These are phyloP conservation scores for Fusarium sp. DNA, from an alignment of 2,329 filamentous ascomycete species.

Conservation along the genomic window DNA sequence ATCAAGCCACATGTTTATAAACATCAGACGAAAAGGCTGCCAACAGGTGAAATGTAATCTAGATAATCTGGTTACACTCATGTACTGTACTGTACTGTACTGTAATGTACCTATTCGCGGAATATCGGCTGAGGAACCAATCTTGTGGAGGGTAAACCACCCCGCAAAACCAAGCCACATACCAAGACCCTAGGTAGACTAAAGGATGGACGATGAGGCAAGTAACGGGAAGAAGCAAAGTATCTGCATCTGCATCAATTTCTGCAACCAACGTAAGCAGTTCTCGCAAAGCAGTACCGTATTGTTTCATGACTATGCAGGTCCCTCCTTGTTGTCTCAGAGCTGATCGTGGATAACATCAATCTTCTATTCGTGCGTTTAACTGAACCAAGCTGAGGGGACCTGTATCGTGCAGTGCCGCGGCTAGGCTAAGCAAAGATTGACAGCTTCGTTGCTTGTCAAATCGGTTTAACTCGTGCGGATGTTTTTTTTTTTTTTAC, in stretches of 20 bases:
- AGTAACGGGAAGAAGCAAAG: constrained; percentile 6
- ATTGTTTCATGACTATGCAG: constrained; percentile 30
- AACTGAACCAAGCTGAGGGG: constrained; percentile 6
- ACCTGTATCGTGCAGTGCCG: constrained; percentile 8
- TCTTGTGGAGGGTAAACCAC: constrained; percentile 19
- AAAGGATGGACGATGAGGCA: constrained; percentile 1
- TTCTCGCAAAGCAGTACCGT: constrained; percentile 10
- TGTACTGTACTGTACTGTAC: neutral
- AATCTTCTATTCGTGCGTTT: constrained; percentile 47
- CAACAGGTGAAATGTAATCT: neutral
- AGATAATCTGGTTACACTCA: neutral
- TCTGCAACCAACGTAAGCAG: constrained; percentile 20
- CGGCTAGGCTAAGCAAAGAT: constrained; percentile 20
- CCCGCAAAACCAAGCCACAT: constrained; percentile 29
- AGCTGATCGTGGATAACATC: neutral
- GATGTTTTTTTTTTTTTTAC: constrained; percentile 27
- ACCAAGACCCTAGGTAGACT: neutral
- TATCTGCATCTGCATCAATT: constrained; percentile 18
- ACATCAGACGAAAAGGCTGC: neutral
- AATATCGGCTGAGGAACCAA: constrained; percentile 16
- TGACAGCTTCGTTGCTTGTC: neutral
- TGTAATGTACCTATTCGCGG: neutral
- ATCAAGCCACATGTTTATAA: neutral
- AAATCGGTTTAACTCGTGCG: constrained; percentile 5
- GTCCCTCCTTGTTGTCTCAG: constrained; percentile 3